Evolutionary conservation across 2,329 filamentous ascomycete genomes (phyloP).

Genomic region (Colletotrichum magnum): DNA sequence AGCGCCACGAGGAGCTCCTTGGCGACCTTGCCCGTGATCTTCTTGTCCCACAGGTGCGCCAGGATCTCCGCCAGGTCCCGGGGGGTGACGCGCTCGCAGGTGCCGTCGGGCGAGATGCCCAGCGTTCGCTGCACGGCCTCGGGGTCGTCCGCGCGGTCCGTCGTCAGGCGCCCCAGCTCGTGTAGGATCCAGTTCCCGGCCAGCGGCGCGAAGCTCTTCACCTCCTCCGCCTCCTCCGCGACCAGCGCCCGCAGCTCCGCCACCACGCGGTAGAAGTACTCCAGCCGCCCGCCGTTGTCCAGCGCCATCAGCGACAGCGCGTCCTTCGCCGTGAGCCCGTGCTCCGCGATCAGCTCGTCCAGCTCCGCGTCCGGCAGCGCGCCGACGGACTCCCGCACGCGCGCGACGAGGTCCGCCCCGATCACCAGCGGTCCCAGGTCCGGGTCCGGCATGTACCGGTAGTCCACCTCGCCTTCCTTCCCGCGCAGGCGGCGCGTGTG

Average conservation of each 20-base stretch:
- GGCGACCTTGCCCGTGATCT: slow-evolving; percentile 70
- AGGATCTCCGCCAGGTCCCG: slow-evolving; percentile 66
- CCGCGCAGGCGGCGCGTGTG: slow-evolving; percentile 87
- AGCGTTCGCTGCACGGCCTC: slow-evolving; percentile 36
- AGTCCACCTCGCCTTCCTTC: slow-evolving; percentile 98
- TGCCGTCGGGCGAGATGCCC: slow-evolving; percentile 62
- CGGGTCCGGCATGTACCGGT: slow-evolving; percentile 98
- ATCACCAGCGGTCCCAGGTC: slow-evolving; percentile 88
- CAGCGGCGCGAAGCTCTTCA: slow-evolving; percentile 59
- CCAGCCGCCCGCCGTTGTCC: slow-evolving; percentile 82
- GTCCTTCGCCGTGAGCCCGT: slow-evolving; percentile 83
- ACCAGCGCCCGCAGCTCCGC: slow-evolving; percentile 56
- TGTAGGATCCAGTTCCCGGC: slow-evolving; percentile 80
- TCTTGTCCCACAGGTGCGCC: slow-evolving; percentile 59
- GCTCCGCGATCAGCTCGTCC: slow-evolving; percentile 71
- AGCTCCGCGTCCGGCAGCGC: slow-evolving; percentile 80
- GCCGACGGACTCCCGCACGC: slow-evolving; percentile 75
- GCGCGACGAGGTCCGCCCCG: slow-evolving; percentile 75
- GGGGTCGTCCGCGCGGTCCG: slow-evolving; percentile 57
- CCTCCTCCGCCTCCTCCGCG: slow-evolving; percentile 43
- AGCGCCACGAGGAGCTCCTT: slow-evolving; percentile 70
- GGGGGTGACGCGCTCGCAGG: slow-evolving; percentile 62
- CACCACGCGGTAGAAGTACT: slow-evolving; percentile 84
- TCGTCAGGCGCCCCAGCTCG: slow-evolving; percentile 78
- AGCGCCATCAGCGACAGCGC: slow-evolving; percentile 83